phyloP scores from a whole-genome alignment of 805 yeast species.

The Kockiozyma suomiensis region DNA sequence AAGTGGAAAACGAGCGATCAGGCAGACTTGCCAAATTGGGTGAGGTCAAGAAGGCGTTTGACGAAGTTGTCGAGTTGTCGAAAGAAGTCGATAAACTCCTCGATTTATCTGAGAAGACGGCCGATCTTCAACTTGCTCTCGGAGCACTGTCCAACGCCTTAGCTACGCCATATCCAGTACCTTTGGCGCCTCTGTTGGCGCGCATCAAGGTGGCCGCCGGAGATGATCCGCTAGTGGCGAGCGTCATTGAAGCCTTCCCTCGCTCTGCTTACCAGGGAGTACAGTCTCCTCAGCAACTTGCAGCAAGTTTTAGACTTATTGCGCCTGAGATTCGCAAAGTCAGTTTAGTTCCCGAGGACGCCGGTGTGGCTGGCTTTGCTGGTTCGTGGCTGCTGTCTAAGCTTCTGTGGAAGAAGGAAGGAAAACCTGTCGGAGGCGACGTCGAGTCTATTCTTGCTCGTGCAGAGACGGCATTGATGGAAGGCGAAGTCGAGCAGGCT shows the following conservation, averaged over 20 bases:
- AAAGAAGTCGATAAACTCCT: constrained; percentile 46
- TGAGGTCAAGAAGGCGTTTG: constrained; percentile 60
- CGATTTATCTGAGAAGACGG: constrained; percentile 46
- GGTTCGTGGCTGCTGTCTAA: constrained; percentile 77
- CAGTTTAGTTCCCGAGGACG: constrained; percentile 88
- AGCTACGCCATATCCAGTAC: constrained; percentile 44
- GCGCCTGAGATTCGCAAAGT: constrained; percentile 87
- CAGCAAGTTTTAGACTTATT: constrained; percentile 76
- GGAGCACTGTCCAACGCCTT: constrained; percentile 49
- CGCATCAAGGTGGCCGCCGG: constrained; percentile 45
- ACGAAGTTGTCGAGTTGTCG: constrained; percentile 51
- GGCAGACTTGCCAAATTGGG: constrained; percentile 73
- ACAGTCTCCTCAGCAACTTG: constrained; percentile 73
- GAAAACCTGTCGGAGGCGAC: constrained; percentile 78
- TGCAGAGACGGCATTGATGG: constrained; percentile 70
- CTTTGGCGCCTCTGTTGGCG: constrained; percentile 43
- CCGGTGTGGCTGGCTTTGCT: constrained; percentile 91
- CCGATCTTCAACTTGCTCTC: constrained; percentile 50
- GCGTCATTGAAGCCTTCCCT: constrained; percentile 54
- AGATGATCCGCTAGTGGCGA: constrained; percentile 54
- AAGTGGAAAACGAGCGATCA: constrained; percentile 71
- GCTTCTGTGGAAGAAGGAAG: constrained; percentile 74
- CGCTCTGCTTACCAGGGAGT: constrained; percentile 56
- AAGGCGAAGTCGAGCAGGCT: constrained; percentile 81
- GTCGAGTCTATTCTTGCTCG: constrained; percentile 87